These are phyloP conservation scores for Graphilbum fragrans DNA, from an alignment of 2,329 filamentous ascomycete genomes.

Conservation along the genomic window DNA sequence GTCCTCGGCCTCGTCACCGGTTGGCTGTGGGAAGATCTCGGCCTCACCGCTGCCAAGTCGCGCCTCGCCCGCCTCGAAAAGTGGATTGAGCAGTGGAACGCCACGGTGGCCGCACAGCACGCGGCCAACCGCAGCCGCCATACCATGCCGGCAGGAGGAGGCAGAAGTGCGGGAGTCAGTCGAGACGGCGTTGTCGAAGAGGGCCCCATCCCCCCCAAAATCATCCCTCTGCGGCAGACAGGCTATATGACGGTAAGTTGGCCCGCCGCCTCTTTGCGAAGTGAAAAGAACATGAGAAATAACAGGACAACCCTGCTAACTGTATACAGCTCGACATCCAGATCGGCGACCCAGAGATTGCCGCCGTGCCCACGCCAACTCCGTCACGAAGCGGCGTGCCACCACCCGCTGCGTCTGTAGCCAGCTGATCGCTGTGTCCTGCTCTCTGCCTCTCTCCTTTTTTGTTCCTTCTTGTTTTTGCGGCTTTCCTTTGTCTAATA, in stretches of 20 bases:
- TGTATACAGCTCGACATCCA: conserved; percentile 14
- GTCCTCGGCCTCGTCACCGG: conserved; percentile 72
- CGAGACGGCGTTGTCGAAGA: conserved; percentile 3
- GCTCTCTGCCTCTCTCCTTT: background rate
- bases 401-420: background rate
- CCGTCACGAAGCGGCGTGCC: conserved; percentile 5
- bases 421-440: conserved; percentile 2
- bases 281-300: no score
- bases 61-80: conserved; percentile 58
- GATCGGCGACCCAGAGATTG: conserved; percentile 14
- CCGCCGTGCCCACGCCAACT: conserved; percentile 10
- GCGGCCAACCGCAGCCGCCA: conserved; percentile 3
- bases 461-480: background rate
- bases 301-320: no score
- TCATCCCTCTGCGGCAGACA: conserved; percentile 13
- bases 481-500: background rate
- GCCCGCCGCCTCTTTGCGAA: no score
- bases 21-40: conserved; percentile 90
- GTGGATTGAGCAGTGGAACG: conserved; percentile 84
- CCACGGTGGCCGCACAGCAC: conserved; percentile 43
- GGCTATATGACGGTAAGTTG: conserved; percentile 15
- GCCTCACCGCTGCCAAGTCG: conserved; percentile 63
- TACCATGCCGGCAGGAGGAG: no score
- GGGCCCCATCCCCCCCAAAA: conserved; percentile 10
- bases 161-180: no score